Percentiles rank a stretch among this genome's conserved stretches.
These are phyloP conservation scores for Vigna radiata DNA, from an alignment of 306 rosid species.

Conservation along the genomic window DNA sequence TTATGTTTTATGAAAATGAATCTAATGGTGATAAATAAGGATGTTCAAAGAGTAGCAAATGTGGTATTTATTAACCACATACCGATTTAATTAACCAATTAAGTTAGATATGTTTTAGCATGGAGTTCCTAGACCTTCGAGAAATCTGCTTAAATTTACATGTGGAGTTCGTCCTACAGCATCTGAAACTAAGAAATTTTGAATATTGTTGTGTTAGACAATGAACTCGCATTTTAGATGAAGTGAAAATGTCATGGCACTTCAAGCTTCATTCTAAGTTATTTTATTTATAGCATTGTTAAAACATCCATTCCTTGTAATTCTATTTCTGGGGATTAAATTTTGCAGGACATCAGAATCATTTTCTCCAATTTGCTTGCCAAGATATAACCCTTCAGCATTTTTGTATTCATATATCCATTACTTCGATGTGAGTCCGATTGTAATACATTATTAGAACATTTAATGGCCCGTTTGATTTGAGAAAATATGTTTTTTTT, in stretches of 20 bases:
- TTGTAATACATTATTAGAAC: conserved; percentile 11
- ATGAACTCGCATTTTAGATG: not conserved
- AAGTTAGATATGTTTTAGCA: too few relatives aligned
- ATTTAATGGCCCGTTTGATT: not conserved
- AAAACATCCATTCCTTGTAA: conserved; percentile 6
- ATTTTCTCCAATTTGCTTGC: conserved; percentile 96
- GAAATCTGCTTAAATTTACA: not conserved
- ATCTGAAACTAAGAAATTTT: not conserved
- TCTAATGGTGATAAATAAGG: not conserved
- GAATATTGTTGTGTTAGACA: conserved; percentile 11
- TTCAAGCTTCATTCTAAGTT: conserved; percentile 16
- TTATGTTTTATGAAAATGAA: conserved; percentile 9
- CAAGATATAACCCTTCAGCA: conserved; percentile 98
- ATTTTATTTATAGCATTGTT: not conserved
- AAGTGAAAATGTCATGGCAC: conserved; percentile 4
- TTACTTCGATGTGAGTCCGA: conserved; percentile 87
- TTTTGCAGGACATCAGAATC: conserved; percentile 94
- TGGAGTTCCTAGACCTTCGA: too few relatives aligned
- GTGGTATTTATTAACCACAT: not conserved
- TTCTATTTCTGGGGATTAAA: conserved; percentile 35
- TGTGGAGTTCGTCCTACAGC: not conserved
- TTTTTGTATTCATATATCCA: conserved; percentile 92
- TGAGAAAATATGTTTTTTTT: not conserved
- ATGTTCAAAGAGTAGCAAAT: not conserved
- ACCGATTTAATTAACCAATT: conserved; percentile 6